phyloP scores from a whole-genome alignment of 306 rosid species.

The Vigna nakashimae region DNA sequence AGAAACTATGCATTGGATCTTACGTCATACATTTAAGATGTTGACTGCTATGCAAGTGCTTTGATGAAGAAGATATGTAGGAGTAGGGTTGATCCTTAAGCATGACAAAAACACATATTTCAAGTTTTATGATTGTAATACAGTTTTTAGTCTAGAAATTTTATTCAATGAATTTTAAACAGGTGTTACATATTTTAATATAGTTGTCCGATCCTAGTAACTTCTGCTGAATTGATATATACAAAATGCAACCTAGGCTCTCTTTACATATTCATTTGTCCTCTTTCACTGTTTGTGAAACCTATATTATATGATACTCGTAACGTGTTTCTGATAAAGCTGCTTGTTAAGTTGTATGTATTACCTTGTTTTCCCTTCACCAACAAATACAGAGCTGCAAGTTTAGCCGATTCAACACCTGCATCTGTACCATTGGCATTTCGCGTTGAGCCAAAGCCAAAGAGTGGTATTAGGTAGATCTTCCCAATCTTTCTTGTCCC shows the following conservation, averaged over 20 bases:
- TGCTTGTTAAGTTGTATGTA: constrained; percentile 30
- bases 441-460: constrained; percentile 96
- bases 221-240: constrained; percentile 7
- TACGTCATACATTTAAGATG: constrained; percentile 25
- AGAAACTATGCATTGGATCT: constrained; percentile 1
- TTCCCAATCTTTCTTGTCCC: constrained; percentile 15
- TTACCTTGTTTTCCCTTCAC: constrained; percentile 64
- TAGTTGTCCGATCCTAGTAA: constrained; percentile 1
- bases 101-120: not conserved
- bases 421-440: constrained; percentile 79
- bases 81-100: not conserved
- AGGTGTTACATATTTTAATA: constrained; percentile 9
- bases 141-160: not conserved
- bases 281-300: not conserved
- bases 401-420: constrained; percentile 88
- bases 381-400: constrained; percentile 81
- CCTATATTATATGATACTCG: not conserved
- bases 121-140: not conserved
- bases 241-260: constrained; percentile 14
- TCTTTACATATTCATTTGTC: not conserved
- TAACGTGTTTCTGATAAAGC: not conserved
- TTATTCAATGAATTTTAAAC: not conserved
- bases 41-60: constrained; percentile 8
- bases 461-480: constrained; percentile 87
- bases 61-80: not conserved